phyloP scores from a whole-genome alignment of 106 monocot species.

The Dendrobium huoshanense region DNA sequence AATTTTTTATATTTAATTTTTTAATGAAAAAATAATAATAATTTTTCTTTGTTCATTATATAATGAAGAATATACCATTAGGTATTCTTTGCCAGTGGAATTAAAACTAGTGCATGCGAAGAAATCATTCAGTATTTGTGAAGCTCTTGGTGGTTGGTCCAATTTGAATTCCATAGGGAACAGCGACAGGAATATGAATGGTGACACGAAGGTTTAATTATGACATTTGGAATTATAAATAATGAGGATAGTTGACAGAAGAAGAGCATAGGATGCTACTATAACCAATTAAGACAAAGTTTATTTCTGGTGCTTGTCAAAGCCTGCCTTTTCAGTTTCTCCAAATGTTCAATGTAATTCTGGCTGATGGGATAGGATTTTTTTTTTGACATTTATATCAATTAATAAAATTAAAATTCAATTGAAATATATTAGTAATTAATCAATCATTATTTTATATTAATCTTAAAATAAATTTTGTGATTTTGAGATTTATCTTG shows the following conservation, averaged over 20 bases:
- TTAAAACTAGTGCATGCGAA: not conserved
- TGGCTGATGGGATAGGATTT: not conserved
- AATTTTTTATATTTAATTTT: not conserved
- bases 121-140: not conserved
- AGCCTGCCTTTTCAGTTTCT: not conserved
- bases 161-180: slow-evolving; percentile 1
- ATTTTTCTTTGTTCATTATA: not conserved
- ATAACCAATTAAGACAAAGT: not conserved
- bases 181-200: not conserved
- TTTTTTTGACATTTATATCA: too few species aligned
- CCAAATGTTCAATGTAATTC: not conserved
- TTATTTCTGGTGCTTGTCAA: not conserved
- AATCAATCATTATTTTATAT: too few species aligned
- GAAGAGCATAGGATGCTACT: not conserved
- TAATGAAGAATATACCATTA: not conserved
- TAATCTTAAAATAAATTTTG: too few species aligned
- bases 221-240: not conserved
- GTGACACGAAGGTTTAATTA: not conserved
- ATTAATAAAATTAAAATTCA: too few species aligned
- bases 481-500: too few species aligned
- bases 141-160: not conserved
- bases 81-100: not conserved
- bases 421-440: too few species aligned
- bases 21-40: not conserved
- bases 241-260: not conserved